phyloP scores from a whole-genome alignment of 768 basidiomycete species.

The Naganishia randhawae region DNA sequence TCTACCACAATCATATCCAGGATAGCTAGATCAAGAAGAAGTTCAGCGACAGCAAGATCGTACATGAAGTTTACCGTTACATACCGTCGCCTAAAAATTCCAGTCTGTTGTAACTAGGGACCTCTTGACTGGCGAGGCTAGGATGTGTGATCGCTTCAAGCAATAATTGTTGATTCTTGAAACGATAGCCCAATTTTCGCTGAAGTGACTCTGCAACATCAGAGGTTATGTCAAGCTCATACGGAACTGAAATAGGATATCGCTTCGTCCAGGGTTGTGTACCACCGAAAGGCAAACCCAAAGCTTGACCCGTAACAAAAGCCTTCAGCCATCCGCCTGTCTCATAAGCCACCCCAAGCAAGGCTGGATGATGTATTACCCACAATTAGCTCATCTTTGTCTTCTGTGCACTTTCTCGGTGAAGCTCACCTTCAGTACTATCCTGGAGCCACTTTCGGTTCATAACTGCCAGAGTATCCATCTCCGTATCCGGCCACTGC shows the following conservation, averaged over 20 bases:
- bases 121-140: constrained; percentile 60
- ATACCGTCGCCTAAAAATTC: constrained; percentile 88
- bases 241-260: constrained; percentile 59
- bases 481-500: constrained; percentile 8
- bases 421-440: constrained; percentile 26
- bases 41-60: neutral
- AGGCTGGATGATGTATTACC: constrained; percentile 50
- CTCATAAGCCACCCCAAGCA: constrained; percentile 70
- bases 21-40: constrained; percentile 62
- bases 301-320: constrained; percentile 60
- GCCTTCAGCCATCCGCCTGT: constrained; percentile 70
- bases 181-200: constrained; percentile 65
- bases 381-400: neutral
- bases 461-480: neutral
- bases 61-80: constrained; percentile 57
- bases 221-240: constrained; percentile 27
- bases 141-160: constrained; percentile 82
- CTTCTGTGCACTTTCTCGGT: neutral
- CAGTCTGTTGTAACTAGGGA: constrained; percentile 72
- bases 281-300: constrained; percentile 73
- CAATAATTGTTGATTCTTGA: constrained; percentile 62
- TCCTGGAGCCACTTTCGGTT: constrained; percentile 32
- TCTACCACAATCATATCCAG: constrained; percentile 53
- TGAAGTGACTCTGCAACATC: constrained; percentile 53
- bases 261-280: constrained; percentile 65